Evolutionary conservation across 202 grass and related monocot genomes (phyloP).

Genomic region (Panicum hallii): DNA sequence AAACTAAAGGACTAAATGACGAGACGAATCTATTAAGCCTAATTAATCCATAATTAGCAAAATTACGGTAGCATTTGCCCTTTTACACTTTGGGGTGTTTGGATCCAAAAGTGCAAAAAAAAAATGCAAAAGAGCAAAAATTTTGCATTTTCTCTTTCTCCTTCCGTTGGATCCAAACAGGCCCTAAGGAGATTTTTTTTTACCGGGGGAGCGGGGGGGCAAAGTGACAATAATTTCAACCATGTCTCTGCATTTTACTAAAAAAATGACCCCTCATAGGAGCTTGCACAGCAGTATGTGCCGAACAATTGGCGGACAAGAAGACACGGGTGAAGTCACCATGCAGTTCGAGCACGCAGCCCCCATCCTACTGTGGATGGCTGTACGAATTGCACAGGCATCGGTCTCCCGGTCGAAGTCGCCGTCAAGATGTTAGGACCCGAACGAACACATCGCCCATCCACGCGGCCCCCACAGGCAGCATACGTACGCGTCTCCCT

Average conservation of each 20-base stretch:
- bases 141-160: no score
- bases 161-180: no score
- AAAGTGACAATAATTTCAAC: not conserved
- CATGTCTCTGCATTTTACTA: not conserved
- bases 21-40: no score
- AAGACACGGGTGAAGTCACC: conserved; percentile 28
- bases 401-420: not conserved
- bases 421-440: conserved; percentile 3
- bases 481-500: not conserved
- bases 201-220: not conserved
- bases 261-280: conserved; percentile 1
- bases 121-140: no score
- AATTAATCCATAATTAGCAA: no score
- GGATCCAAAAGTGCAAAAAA: no score
- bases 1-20: no score
- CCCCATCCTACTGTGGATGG: not conserved
- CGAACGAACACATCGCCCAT: not conserved
- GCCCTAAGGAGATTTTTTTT: not conserved
- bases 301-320: conserved; percentile 5
- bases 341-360: not conserved
- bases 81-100: no score
- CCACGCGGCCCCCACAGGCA: conserved; percentile 25
- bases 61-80: no score
- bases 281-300: not conserved
- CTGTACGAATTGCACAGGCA: not conserved